Base-by-base conservation (phyloP, 2,329 filamentous ascomycete species). In the Chrysoporthe puriensis region DNA sequence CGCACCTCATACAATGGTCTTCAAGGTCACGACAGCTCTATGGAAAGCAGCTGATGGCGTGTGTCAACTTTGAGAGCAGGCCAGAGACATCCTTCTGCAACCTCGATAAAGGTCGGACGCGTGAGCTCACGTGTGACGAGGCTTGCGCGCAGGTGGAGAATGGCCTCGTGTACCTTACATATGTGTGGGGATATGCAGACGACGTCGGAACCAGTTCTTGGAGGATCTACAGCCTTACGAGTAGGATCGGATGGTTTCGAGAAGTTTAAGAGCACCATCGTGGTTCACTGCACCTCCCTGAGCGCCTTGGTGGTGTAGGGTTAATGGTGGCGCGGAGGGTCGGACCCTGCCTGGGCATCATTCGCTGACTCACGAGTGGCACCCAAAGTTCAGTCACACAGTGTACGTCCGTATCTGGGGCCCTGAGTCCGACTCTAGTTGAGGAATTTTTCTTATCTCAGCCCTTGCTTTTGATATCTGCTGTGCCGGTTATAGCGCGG, bases 111-210 rank as follows among this genome's bases (percentile, higher is more conserved):
- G 21, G 36, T 34, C 42, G 11, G 11, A 21, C 8, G 36, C n/a
- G 26, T 18, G 58, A 34, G 64, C 50, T 21, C 64, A 42, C 36
- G 64, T 8, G 14, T 21, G 5, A 57, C 54, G 16, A 57, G 54
- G 8, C 32, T 40, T 13, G 34, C 54, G 8, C 21, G 48, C 50
- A 56, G 58, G 61, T 60, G 52, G 64, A 42, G 54, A 52, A 50
- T 32, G 18, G 26, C 34, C 46, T 56, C 66, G 57, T 34, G 66
- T 67, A 67, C 66, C 66, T 67, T 67, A 48, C 66, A 67, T 67
- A 52, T 44, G 18, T 40, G 54, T 57, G 32, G 54, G 54, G 54
- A 18, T 5, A 40, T 57, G 54, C 54, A 57, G 18, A 40, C 14
- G 34, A 36, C 34, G 14, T 36, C 32, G 32, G 36, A 13, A 6